Evolutionary conservation across 163 green algal species (phyloP), one percentile per base, ranked within the genome.

Genomic region (Scenedesmus sp.): DNA sequence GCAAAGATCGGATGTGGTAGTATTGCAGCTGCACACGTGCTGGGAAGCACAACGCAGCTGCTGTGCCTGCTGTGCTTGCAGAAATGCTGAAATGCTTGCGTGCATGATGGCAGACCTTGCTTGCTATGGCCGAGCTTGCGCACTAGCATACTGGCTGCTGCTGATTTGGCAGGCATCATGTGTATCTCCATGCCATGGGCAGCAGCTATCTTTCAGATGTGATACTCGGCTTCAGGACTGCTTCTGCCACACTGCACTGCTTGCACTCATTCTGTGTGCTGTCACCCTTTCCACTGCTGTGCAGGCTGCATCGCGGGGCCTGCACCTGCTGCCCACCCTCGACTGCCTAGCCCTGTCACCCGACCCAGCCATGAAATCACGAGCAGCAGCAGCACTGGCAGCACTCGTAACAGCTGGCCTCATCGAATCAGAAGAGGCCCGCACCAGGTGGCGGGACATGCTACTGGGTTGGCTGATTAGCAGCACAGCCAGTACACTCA

Each of bases 371-470:
- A 92, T 91, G 10, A 81, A 76, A 59, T 84, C 73, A 59, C 77
- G 59, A 7, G 87, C 91, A 76, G 89, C 86, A 57, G 59, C 89
- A 9, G 73, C 88, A 9, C 84, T 96, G 6, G 94, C 91, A 34
- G n/a, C 82, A 84, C 85, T 96, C 34, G 94, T 97, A 77, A 82
- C 77, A 12, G 82, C 82, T 8, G 79, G 86, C 12, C 85, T 93
- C 10, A 18, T 95, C 9, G 81, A 89, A 83, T 95, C 84, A 46
- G 93, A 90, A 82, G 86, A 55, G 84, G 88, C 84, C 81, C 82
- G 81, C 52, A 79, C 54, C 26, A 84, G 92, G 15, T 94, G 83
- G 93, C 93, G 90, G 56, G 92, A 85, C 84, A 91, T 82, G 92
- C 86, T 94, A 66, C 89, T 95, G 23, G 55, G 62, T 9, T 86